A percentile compares a stretch with the other conserved stretches of the same genome.
phyloP scores from a whole-genome alignment of 768 basidiomycete genomes.

The Mycena latifolia region DNA sequence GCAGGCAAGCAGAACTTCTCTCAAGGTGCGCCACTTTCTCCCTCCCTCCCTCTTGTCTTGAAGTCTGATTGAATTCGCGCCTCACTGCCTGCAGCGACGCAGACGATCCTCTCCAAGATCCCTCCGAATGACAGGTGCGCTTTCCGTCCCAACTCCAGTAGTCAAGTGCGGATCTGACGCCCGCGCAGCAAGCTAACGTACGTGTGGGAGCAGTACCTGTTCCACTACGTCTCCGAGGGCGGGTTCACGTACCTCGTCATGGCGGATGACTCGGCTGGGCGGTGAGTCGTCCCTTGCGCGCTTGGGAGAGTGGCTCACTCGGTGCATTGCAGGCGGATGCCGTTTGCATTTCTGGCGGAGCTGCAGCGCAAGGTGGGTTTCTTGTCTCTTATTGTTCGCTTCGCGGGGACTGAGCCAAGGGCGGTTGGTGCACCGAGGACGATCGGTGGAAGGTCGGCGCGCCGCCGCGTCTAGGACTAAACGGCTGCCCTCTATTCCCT shows the following conservation, averaged over 20 bases:
- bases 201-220: slow-evolving; percentile 94
- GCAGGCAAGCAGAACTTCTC: slow-evolving; percentile 89
- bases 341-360: slow-evolving; percentile 93
- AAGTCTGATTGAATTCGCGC: too few species aligned
- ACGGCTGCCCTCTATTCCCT: too few species aligned
- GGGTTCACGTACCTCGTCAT: slow-evolving; percentile 93
- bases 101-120: slow-evolving; percentile 94
- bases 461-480: too few species aligned
- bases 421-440: too few species aligned
- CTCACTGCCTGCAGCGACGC: slow-evolving; percentile 72
- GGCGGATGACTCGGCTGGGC: slow-evolving; percentile 92
- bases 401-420: too few species aligned
- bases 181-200: slow-evolving; percentile 79
- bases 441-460: too few species aligned
- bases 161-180: too few species aligned
- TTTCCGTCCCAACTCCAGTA: too few species aligned
- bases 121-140: slow-evolving; percentile 86
- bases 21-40: slow-evolving; percentile 68
- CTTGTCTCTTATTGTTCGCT: too few species aligned
- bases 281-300: slow-evolving; percentile 60
- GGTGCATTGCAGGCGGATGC: slow-evolving; percentile 75
- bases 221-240: slow-evolving; percentile 93
- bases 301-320: slow-evolving; percentile 14
- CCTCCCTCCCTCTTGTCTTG: too few species aligned
- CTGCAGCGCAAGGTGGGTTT: slow-evolving; percentile 78